Base-by-base conservation (phyloP, 2,329 filamentous ascomycete species). In the Fusarium ramigenum region DNA sequence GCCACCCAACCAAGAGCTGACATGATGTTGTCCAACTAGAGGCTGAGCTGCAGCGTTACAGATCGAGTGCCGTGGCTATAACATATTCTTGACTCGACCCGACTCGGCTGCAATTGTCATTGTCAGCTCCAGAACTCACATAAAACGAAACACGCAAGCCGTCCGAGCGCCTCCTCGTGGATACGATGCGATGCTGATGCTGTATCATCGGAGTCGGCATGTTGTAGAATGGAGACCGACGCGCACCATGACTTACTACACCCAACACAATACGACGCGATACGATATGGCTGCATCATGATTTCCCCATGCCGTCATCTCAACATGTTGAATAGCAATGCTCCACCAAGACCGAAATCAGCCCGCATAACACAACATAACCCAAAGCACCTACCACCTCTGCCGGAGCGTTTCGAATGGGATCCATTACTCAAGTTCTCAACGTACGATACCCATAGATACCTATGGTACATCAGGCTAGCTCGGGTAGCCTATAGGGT, bases 251-350 rank as follows among this genome's bases (percentile, higher is more conserved):
- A 32, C 40, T 30, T 39, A 34, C n/a, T 39, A 34, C 28, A 60
- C 32, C 23, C 34, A 21, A 69, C 60, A 52, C 54, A 23, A 53
- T 43, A 47, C 46, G 40, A 60, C 61, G 60, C 70, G 49, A 73
- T 73, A 71, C 62, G 56, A 49, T 65, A 58, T 65, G 56, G 58
- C 70, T 61, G 72, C 72, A 74, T 64, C 65, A 70, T 74, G 72
- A 74, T 73, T 69, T 61, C 52, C 62, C 47, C 49, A 74, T 74
- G 65, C 72, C 72, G 72, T 74, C 72, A 74, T 66, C 59, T 54
- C 57, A 28, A 30, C 62, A 57, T 44, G 61, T 61, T 40, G 56
- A 44, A 73, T 37, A 50, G 56, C 52, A 67, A 54, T 52, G 46
- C 66, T 60, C 67, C 67, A 71, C 60, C 39, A 67, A 39, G 25